Evolutionary conservation across 495 filamentous ascomycete species (phyloP).

Genomic region (Talaromyces proteolyticus): DNA sequence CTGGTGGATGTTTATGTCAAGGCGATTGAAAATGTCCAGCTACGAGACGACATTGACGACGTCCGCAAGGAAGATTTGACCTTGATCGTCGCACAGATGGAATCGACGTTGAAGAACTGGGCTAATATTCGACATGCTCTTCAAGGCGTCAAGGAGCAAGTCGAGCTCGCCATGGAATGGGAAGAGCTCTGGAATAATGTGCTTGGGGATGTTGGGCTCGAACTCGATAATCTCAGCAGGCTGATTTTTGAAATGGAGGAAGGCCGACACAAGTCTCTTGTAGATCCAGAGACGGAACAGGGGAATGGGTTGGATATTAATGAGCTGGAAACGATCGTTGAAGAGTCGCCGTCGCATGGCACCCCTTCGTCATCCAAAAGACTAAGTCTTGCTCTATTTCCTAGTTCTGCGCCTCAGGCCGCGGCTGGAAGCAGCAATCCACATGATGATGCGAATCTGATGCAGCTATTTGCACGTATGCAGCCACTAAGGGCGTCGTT

Average conservation of each 20-base stretch:
- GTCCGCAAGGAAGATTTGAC: constrained; percentile 64
- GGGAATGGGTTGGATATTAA: constrained; percentile 72
- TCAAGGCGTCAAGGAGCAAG: constrained; percentile 75
- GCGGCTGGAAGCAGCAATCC: constrained; percentile 52
- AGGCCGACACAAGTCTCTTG: constrained; percentile 67
- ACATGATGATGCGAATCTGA: constrained; percentile 71
- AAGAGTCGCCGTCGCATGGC: constrained; percentile 66
- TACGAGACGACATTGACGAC: constrained; percentile 65
- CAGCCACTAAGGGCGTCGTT: constrained; percentile 88
- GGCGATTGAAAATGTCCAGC: constrained; percentile 84
- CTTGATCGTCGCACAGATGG: constrained; percentile 78
- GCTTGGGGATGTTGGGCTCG: constrained; percentile 85
- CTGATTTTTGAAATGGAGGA: constrained; percentile 97
- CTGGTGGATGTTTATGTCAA: constrained; percentile 84
- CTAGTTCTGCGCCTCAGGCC: constrained; percentile 52
- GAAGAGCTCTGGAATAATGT: constrained; percentile 94
- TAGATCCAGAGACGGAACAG: constrained; percentile 40
- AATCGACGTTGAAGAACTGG: constrained; percentile 80
- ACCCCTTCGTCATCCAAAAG: constrained; percentile 50
- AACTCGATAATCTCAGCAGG: constrained; percentile 75
- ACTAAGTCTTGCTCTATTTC: constrained; percentile 52
- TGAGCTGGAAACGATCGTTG: constrained; percentile 89
- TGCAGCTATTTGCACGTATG: constrained; percentile 89
- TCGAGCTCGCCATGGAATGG: constrained; percentile 98
- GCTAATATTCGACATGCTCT: constrained; percentile 67